Conservation (phyloP, 768 basidiomycete species). For the Mycena polygramma region DNA sequence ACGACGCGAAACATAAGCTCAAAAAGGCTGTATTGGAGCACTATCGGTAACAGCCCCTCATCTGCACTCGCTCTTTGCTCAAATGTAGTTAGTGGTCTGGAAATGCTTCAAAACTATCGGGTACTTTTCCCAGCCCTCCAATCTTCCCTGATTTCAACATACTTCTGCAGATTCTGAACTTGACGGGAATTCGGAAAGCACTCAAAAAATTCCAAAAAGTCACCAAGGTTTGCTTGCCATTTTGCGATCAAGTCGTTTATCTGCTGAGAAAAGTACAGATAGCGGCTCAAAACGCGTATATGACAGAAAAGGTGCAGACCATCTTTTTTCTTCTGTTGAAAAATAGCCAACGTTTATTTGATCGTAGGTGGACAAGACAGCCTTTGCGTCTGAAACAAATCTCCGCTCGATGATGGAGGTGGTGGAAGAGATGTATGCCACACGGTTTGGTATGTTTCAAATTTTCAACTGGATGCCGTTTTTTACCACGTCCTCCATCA, state of each 20-base stretch:
- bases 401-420: constrained; percentile 78
- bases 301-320: constrained; percentile 74
- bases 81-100: constrained; percentile 68
- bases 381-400: constrained; percentile 73
- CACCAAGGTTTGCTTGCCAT: constrained; percentile 63
- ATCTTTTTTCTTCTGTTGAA: background rate
- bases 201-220: constrained; percentile 89
- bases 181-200: constrained; percentile 90
- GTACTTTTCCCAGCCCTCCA: constrained; percentile 55
- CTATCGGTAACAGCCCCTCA: constrained; percentile 69
- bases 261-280: constrained; percentile 56
- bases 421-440: constrained; percentile 83
- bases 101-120: constrained; percentile 90
- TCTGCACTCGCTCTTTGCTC: background rate
- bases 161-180: constrained; percentile 77
- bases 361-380: constrained; percentile 72
- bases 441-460: constrained; percentile 73
- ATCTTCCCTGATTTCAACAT: background rate
- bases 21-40: constrained; percentile 88
- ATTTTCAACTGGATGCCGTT: background rate
- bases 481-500: constrained; percentile 38
- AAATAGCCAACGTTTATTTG: constrained; percentile 8
- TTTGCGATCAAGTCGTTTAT: background rate
- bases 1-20: constrained; percentile 85
- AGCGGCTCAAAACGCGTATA: constrained; percentile 81